Evolutionary conservation across 2,329 filamentous ascomycete genomes (phyloP), one percentile per base, ranked within the genome.

Genomic region (Penicillium italicum): DNA sequence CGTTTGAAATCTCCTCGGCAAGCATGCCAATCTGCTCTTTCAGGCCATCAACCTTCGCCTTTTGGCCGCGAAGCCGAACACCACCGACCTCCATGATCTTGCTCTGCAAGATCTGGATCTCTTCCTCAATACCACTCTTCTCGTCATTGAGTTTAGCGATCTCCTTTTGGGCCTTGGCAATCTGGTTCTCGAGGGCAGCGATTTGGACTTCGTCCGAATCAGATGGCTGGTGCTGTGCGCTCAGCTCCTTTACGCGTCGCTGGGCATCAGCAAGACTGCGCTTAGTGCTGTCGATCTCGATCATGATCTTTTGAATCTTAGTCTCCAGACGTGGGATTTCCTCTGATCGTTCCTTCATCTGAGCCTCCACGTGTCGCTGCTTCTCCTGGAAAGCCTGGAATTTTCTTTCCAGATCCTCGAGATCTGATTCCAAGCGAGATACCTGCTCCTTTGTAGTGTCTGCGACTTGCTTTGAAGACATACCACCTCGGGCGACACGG

Each of bases 11-110:
- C 59, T 90, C 87, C 62, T 97, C 93, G 50, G 85, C 87, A 57
- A 95, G 82, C 12, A 86, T 84, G 45, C 87, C 80, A 53, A 97
- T 91, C 70, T 96, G 87, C 66, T 91, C 89, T 71, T 95, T 96
- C 61, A 95, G 79, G 7, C 86, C 83, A 70, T 97, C 93, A 33
- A 99, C 91, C 78, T 89, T 95, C 58, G 90, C 86, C 65, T 94
- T 92, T 71, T 99, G 93, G 18, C 87, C 84, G 53, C 94, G 87
- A 18, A 99, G 85, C 75, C 90, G 91, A 67, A 97, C 91, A 74
- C 94, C 94, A 69, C 94, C 94, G 60, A 96, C 88, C 74, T 97
- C 88, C 94, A 99, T 97, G 68, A 99, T 99, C 79, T 92, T 96
- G 80, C 94, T 88, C 71, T 99, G 93, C 1, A 99, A 80, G 20